phyloP scores from a whole-genome alignment of 441 rosid species.

The Viola pubescens region DNA sequence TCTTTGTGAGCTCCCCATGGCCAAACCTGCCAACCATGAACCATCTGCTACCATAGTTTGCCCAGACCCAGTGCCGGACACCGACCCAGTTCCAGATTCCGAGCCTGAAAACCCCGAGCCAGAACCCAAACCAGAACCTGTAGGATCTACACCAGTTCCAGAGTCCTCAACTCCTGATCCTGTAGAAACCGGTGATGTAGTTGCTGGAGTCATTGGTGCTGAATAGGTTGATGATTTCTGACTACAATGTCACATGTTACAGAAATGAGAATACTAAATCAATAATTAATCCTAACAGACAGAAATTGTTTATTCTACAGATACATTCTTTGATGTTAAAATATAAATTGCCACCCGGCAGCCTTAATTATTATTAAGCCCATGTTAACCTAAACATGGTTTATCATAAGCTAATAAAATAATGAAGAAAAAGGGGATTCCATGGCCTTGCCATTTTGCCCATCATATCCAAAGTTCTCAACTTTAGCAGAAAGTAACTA shows the following conservation, averaged over 20 bases:
- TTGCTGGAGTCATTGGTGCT: constrained; percentile 32
- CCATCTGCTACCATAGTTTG: constrained; percentile 59
- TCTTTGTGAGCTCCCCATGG: constrained; percentile 67
- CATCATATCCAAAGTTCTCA: neutral
- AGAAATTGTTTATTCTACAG: neutral
- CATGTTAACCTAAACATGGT: neutral
- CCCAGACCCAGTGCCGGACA: constrained; percentile 27
- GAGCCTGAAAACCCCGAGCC: constrained; percentile 16
- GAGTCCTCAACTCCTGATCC: constrained; percentile 16
- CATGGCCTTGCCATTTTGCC: constrained; percentile 14
- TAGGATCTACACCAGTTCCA: constrained; percentile 16
- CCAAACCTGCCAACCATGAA: constrained; percentile 85
- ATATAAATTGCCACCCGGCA: constrained; percentile 9
- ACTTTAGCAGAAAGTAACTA: neutral
- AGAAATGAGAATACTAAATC: neutral
- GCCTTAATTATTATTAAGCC: constrained; percentile 6
- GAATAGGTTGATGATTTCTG: constrained; percentile 72
- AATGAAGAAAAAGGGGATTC: constrained; percentile 12
- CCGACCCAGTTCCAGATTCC: constrained; percentile 19
- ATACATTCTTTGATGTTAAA: neutral
- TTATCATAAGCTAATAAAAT: neutral
- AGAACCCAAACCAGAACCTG: constrained; percentile 20
- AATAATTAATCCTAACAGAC: constrained; percentile 10
- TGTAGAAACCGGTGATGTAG: constrained; percentile 16
- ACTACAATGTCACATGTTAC: constrained; percentile 39